Evolutionary conservation across 148 eudicot species (phyloP), one percentile per base, ranked within the genome.

Genomic region (Camellia japonica): DNA sequence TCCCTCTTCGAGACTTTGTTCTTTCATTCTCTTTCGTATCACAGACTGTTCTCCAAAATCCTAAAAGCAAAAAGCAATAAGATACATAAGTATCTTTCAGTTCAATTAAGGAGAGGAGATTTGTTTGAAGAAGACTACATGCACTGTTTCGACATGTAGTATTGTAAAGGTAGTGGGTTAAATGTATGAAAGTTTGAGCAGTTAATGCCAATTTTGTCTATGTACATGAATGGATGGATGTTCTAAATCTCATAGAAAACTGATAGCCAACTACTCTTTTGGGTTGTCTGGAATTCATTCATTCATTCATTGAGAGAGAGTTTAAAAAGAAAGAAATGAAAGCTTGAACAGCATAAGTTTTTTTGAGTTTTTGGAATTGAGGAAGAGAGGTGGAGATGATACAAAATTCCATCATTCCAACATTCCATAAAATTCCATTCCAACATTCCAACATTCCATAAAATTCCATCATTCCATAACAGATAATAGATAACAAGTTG

Each of bases 331-430:
- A 20, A n/a, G 38, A 65, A n/a, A 43, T 60, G 49, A 63, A 65
- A 46, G 56, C 66, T 74, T 46, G 14, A 42, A 67, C 15, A 44
- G 66, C 30, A 72, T 30, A 23, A 52, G 19, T 19, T n/a, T n/a
- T 7, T 65, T 61, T 44, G 60, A 60, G 62, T 56, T 9, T 61
- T 76, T 1, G 58, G 69, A 19, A 14, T 23, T 23, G 7, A 47
- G 46, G 47, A 56, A 63, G 47, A 19, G 71, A 71, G 68, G 51
- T 41, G 61, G 47, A 84, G 46, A 90, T 93, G 98, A n/a, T n/a
- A n/a, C n/a, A n/a, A n/a, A n/a, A n/a, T n/a, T n/a, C n/a, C n/a
- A n/a, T n/a, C n/a, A n/a, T n/a, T n/a, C n/a, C n/a, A n/a, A n/a
- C n/a, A n/a, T n/a, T n/a, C n/a, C n/a, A n/a, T n/a, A n/a, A n/a